Percentiles rank a stretch among this genome's conserved stretches.
Evolutionary conservation across 768 basidiomycete genomes (phyloP).

Genomic region (Trametes villosa): DNA sequence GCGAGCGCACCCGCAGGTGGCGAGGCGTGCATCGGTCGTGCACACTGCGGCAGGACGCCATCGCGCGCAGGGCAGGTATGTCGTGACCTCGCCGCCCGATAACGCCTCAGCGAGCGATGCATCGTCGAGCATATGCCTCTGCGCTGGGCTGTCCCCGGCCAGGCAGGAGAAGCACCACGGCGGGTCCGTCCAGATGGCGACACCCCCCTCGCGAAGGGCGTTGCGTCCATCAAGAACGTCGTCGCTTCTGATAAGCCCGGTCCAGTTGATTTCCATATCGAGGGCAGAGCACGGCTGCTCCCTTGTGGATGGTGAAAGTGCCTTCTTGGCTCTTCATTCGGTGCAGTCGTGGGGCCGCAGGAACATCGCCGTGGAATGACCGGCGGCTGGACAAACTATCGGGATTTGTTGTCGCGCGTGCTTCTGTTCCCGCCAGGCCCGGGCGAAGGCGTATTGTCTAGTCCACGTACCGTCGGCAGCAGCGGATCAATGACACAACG

Average conservation of each 20-base stretch:
- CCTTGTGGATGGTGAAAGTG: not conserved
- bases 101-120: not conserved
- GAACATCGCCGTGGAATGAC: too few relatives aligned
- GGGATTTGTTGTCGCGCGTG: too few relatives aligned
- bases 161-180: not conserved
- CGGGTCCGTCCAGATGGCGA: not conserved
- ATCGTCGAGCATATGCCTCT: not conserved
- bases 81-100: slow-evolving; percentile 1
- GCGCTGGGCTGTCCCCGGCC: not conserved
- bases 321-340: too few relatives aligned
- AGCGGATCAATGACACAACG: too few relatives aligned
- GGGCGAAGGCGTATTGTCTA: too few relatives aligned
- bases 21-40: not conserved
- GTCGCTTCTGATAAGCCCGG: slow-evolving; percentile 1
- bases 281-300: not conserved
- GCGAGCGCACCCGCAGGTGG: too few relatives aligned
- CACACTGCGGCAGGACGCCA: not conserved
- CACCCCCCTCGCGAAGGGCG: too few relatives aligned
- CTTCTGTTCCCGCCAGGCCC: too few relatives aligned
- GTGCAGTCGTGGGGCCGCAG: too few relatives aligned
- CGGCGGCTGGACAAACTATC: too few relatives aligned
- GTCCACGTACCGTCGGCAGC: too few relatives aligned
- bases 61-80: not conserved
- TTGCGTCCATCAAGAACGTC: too few relatives aligned
- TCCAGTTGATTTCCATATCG: not conserved